A percentile compares a stretch with the other conserved stretches of the same genome.
These are phyloP conservation scores for Candida caryicola DNA, from an alignment of 805 yeast genomes.

Conservation along the genomic window DNA sequence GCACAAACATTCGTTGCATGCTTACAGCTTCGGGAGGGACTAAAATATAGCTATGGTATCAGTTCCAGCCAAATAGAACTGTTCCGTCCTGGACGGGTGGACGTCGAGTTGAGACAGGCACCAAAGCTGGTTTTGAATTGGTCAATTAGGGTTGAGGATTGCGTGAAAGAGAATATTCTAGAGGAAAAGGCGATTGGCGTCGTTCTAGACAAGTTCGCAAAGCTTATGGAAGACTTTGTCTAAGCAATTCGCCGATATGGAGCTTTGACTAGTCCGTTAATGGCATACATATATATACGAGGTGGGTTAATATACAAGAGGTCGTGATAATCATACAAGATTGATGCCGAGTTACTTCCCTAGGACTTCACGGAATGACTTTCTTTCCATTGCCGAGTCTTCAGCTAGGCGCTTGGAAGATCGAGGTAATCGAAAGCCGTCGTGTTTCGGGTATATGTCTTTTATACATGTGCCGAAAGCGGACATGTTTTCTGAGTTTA, in stretches of 20 bases:
- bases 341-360: neutral
- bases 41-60: constrained; percentile 21
- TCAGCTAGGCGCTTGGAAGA: neutral
- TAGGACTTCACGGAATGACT: neutral
- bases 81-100: constrained; percentile 28
- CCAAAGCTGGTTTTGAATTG: constrained; percentile 16
- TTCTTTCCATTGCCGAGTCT: neutral
- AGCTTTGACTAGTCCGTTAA: too few relatives aligned
- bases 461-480: neutral
- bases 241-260: too few relatives aligned
- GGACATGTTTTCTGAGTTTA: neutral
- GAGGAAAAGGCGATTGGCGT: neutral
- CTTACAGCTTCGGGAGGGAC: constrained; percentile 16
- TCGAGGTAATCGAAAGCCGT: constrained; percentile 1
- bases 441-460: neutral
- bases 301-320: neutral
- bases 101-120: constrained; percentile 31
- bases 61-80: constrained; percentile 21
- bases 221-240: neutral
- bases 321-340: too few relatives aligned
- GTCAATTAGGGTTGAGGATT: neutral
- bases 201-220: neutral
- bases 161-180: neutral
- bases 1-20: constrained; percentile 16
- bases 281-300: neutral